These are phyloP conservation scores for Pseudogymnoascus sp. DNA, from an alignment of 2,329 filamentous ascomycete genomes.

Conservation along the genomic window DNA sequence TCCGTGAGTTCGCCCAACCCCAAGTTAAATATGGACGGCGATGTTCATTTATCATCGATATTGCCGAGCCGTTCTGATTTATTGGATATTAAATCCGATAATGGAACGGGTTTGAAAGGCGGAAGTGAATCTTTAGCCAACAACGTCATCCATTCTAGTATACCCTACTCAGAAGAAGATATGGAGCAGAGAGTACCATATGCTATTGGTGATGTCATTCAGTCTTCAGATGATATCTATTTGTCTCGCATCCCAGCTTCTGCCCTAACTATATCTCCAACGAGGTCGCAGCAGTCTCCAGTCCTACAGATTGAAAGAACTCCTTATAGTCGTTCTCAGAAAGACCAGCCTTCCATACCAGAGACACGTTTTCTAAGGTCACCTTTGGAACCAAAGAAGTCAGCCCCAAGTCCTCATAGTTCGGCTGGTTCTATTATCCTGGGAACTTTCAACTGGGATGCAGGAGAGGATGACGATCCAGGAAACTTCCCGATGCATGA, in stretches of 20 bases:
- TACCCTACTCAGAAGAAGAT: not conserved
- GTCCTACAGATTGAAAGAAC: conserved; percentile 5
- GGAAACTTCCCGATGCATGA: not conserved
- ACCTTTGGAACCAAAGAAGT: not conserved
- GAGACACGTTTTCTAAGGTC: not conserved
- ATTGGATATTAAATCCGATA: not conserved
- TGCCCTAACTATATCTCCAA: not conserved
- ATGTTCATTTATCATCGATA: not conserved
- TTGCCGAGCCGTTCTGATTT: not conserved
- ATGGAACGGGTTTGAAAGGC: not conserved
- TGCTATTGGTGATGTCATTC: not conserved
- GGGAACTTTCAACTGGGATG: conserved; percentile 5
- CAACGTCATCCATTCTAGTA: not conserved
- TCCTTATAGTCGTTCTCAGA: not conserved
- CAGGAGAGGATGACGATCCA: not conserved
- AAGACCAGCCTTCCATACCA: not conserved
- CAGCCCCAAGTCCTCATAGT: not conserved
- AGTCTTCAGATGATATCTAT: conserved; percentile 1
- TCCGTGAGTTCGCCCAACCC: not conserved
- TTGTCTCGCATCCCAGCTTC: not conserved
- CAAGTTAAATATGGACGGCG: not conserved
- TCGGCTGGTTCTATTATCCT: not conserved
- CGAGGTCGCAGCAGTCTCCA: not conserved
- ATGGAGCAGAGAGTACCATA: not conserved
- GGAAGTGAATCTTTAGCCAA: not conserved